A percentile compares a stretch with the other conserved stretches of the same genome.
Evolutionary conservation across 441 rosid species (phyloP).

Genomic region (Gossypium gossypioides): DNA sequence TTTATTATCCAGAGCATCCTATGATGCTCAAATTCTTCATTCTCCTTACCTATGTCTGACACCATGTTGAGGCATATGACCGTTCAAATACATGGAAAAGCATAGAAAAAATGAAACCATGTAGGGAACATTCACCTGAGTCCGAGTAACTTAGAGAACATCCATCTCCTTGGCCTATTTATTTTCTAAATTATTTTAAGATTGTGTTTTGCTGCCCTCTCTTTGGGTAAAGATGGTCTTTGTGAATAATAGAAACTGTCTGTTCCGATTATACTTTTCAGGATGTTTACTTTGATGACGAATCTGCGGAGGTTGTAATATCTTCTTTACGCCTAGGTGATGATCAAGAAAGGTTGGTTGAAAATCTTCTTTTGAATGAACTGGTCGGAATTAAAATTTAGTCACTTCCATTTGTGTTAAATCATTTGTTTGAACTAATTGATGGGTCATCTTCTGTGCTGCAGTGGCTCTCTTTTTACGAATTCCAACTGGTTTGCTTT

Average conservation of each 20-base stretch:
- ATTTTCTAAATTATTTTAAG: not conserved
- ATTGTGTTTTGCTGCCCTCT: not conserved
- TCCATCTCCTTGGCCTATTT: not conserved
- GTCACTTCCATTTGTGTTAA: not conserved
- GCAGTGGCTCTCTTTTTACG: conserved; percentile 74
- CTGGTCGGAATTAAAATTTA: not conserved
- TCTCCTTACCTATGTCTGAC: not conserved
- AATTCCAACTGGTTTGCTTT: conserved; percentile 92
- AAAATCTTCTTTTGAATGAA: not conserved
- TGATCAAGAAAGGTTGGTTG: conserved; percentile 68
- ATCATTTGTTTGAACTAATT: not conserved
- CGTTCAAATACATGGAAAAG: not conserved
- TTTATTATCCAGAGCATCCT: not conserved
- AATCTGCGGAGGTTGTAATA: conserved; percentile 95
- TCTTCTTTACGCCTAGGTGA: conserved; percentile 90
- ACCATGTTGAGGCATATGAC: not conserved
- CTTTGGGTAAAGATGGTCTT: conserved; percentile 6
- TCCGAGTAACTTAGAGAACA: not conserved
- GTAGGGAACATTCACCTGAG: not conserved
- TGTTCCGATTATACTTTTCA: conserved; percentile 23
- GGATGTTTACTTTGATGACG: conserved; percentile 99
- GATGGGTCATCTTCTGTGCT: conserved; percentile 7
- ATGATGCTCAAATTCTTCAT: not conserved
- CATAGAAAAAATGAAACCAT: not conserved
- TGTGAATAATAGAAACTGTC: conserved; percentile 15